phyloP scores from a whole-genome alignment of 2,329 filamentous ascomycete species.

The Penicillium capsulatum region DNA sequence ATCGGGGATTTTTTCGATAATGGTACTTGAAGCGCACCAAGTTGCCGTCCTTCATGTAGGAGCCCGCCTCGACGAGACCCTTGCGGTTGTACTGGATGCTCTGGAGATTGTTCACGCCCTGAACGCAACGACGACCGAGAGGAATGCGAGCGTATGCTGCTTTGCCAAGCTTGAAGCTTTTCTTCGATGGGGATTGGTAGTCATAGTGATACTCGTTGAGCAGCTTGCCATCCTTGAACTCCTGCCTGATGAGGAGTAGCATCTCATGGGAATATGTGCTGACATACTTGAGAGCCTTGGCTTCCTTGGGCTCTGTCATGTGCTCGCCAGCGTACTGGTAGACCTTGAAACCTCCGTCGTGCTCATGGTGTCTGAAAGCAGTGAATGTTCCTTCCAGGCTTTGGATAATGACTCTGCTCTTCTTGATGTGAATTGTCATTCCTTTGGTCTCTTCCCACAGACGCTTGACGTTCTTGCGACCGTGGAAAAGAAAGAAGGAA shows the following conservation, averaged over 20 bases:
- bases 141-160: slow-evolving; percentile 37
- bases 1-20: slow-evolving; percentile 52
- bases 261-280: slow-evolving; percentile 49
- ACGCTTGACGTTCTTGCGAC: slow-evolving; percentile 46
- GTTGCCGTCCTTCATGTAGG: slow-evolving; percentile 51
- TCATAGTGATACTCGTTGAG: slow-evolving; percentile 51
- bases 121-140: slow-evolving; percentile 45
- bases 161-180: slow-evolving; percentile 24
- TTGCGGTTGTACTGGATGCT: slow-evolving; percentile 51
- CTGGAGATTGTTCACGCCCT: slow-evolving; percentile 45
- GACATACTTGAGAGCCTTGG: slow-evolving; percentile 42
- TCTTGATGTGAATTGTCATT: slow-evolving; percentile 46
- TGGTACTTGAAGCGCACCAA: slow-evolving; percentile 53
- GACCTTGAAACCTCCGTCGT: slow-evolving; percentile 39
- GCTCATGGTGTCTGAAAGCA: slow-evolving; percentile 44
- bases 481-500: slow-evolving; percentile 48
- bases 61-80: slow-evolving; percentile 52
- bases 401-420: slow-evolving; percentile 46
- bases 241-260: slow-evolving; percentile 43
- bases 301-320: slow-evolving; percentile 45
- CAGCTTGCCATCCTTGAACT: slow-evolving; percentile 43
- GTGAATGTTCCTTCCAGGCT: slow-evolving; percentile 48
- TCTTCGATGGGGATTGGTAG: slow-evolving; percentile 29
- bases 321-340: slow-evolving; percentile 40
- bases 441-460: slow-evolving; percentile 50